Base-by-base conservation (phyloP, 1,284 basidiomycete genomes). In the Trichosporon asahii region DNA sequence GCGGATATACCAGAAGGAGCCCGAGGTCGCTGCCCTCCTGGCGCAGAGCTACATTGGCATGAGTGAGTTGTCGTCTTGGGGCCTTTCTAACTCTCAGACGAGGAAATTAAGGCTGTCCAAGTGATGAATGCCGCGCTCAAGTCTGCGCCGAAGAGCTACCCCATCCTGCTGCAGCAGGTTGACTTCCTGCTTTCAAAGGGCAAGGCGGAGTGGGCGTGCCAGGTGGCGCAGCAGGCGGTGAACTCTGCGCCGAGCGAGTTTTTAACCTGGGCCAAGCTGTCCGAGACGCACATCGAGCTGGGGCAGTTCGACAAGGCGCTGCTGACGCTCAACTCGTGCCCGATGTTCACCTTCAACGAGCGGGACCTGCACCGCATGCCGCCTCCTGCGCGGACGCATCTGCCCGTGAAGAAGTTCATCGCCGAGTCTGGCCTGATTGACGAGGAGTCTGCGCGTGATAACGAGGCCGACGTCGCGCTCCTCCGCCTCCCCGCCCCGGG, bases 321-420 rank as follows among this genome's bases (percentile, higher is more conserved):
- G 14, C 87, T 98, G 49, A 98, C 96, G 1, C 88, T 99, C 71
- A 99, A 99, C 81, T 98, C 96, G 46, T 99, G 97, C 85, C 96
- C 96, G 0, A 99, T 99, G 96, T 99, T 99, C 84, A 98, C 96
- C 1, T 99, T 93, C 85, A 98, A 98, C 80, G 96, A 97, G 68
- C 90, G 95, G 18, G 97, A 99, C 82, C 86, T 92, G 11, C 97
- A 99, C 82, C 89, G 95, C 7, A 90, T 90, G 84, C 89, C 98
- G 6, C 88, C 91, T 1, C 90, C 95, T 1, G 86, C 91, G 0
- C 89, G 90, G 68, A 89, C 94, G 14, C 94, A 97, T 81, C 85
- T 98, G 7, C 97, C 96, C 0, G 89, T 94, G 79, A 91, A 91
- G 75, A 88, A 89, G 57, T 89, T 91, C 64, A 95, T 98, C 73